phyloP scores from a whole-genome alignment of 2,329 filamentous ascomycete genomes.

The Epichloe sibirici region DNA sequence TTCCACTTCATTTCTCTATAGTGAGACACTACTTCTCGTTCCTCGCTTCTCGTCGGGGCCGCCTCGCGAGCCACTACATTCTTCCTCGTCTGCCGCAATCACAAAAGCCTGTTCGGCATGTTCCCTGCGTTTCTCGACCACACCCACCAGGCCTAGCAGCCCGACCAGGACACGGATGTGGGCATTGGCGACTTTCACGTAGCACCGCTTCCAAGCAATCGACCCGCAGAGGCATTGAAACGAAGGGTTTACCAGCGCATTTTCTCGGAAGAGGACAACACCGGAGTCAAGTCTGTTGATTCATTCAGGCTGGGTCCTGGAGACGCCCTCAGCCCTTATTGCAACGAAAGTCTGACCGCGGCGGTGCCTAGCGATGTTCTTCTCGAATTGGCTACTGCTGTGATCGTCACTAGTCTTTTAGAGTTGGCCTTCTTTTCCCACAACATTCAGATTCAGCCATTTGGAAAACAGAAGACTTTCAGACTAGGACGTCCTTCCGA shows the following conservation, averaged over 20 bases:
- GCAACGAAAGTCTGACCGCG: not conserved
- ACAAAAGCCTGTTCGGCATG: not conserved
- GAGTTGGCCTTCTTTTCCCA: not conserved
- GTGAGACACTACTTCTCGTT: not conserved
- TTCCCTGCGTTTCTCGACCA: constrained; percentile 14
- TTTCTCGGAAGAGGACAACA: constrained; percentile 3
- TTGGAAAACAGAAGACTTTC: not conserved
- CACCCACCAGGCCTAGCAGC: constrained; percentile 11
- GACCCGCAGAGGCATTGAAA: constrained; percentile 15
- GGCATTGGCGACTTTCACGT: constrained; percentile 19
- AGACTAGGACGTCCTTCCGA: too few relatives aligned
- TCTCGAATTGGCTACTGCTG: not conserved
- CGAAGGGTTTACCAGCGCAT: not conserved
- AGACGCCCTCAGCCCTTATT: not conserved
- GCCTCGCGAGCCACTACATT: not conserved
- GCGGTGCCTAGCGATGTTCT: not conserved
- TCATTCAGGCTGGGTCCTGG: not conserved
- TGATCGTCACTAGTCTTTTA: not conserved
- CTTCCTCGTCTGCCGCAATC: not conserved
- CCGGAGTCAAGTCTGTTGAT: not conserved
- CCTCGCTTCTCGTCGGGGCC: not conserved
- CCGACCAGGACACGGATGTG: constrained; percentile 9
- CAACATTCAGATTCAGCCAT: too few relatives aligned
- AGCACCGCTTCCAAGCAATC: constrained; percentile 21
- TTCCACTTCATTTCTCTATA: not conserved